Percentiles rank a stretch among this genome's conserved stretches.
phyloP scores from a whole-genome alignment of 352 stramenopile species.

The Phytophthora rubi region DNA sequence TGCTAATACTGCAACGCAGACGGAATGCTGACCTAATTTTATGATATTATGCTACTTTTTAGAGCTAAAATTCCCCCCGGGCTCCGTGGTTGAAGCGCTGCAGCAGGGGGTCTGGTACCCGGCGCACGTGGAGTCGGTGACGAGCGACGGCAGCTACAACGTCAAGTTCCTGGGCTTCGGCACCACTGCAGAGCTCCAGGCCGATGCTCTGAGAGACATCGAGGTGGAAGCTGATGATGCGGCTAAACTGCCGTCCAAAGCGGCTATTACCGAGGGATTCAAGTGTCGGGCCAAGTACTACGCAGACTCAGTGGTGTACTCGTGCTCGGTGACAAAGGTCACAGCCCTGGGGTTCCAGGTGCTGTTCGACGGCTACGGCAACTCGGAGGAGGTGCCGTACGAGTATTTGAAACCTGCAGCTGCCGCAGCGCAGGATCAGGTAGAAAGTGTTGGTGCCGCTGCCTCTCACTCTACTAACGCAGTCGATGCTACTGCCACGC shows the following conservation, averaged over 20 bases:
- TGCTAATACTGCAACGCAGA: neutral
- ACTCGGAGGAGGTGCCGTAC: slow-evolving; percentile 90
- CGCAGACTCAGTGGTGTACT: slow-evolving; percentile 78
- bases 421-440: slow-evolving; percentile 4
- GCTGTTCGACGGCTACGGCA: slow-evolving; percentile 90
- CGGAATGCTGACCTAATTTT: slow-evolving; percentile 5
- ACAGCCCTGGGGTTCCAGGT: slow-evolving; percentile 83
- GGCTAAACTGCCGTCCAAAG: slow-evolving; percentile 41
- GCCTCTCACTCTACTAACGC: slow-evolving; percentile 26
- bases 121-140: slow-evolving; percentile 63
- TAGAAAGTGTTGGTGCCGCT: slow-evolving; percentile 18
- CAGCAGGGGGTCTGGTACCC: slow-evolving; percentile 79
- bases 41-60: slow-evolving; percentile 7
- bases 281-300: slow-evolving; percentile 85
- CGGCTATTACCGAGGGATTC: slow-evolving; percentile 60
- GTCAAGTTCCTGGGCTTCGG: slow-evolving; percentile 80
- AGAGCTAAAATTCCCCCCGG: slow-evolving; percentile 54
- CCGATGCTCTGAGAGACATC: slow-evolving; percentile 52
- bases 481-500: slow-evolving; percentile 19
- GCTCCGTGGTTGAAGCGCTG: slow-evolving; percentile 61
- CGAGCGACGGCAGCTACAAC: slow-evolving; percentile 62
- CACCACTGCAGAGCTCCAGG: slow-evolving; percentile 59
- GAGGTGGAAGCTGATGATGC: slow-evolving; percentile 34
- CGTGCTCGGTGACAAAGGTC: slow-evolving; percentile 64
- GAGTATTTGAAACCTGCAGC: slow-evolving; percentile 74